These are phyloP conservation scores for Podospora pseudoanserina DNA, from an alignment of 495 filamentous ascomycete genomes.

Conservation along the genomic window DNA sequence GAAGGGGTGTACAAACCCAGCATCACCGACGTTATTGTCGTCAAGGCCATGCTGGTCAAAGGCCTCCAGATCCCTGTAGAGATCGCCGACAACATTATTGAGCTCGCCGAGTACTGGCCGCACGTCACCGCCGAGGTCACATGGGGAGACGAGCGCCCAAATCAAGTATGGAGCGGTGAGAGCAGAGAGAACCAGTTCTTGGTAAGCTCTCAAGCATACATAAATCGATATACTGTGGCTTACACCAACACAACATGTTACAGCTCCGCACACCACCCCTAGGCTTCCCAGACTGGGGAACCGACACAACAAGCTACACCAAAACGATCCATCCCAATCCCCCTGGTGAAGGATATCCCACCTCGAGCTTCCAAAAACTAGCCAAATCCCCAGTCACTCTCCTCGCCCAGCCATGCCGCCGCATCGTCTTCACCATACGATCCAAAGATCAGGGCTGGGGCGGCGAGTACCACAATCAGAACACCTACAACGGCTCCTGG, in stretches of 20 bases:
- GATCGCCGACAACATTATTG: slow-evolving; percentile 63
- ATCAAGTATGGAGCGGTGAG: slow-evolving; percentile 13
- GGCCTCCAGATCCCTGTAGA: slow-evolving; percentile 53
- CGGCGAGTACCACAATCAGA: slow-evolving; percentile 28
- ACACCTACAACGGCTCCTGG: slow-evolving; percentile 55
- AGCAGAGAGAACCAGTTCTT: slow-evolving; percentile 36
- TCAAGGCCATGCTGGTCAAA: slow-evolving; percentile 43
- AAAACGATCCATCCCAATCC: slow-evolving; percentile 7
- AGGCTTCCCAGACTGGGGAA: slow-evolving; percentile 19
- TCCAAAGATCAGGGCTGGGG: slow-evolving; percentile 68
- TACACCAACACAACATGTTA: too few species aligned
- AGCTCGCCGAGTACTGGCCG: slow-evolving; percentile 70
- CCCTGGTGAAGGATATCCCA: slow-evolving; percentile 28
- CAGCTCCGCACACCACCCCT: slow-evolving; percentile 45
- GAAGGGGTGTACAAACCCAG: slow-evolving; percentile 28
- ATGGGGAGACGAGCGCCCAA: slow-evolving; percentile 14
- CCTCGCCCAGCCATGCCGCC: slow-evolving; percentile 46
- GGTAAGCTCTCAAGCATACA: slow-evolving; percentile 19
- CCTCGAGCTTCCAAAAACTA: slow-evolving; percentile 32
- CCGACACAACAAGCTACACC: background rate
- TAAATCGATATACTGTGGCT: too few species aligned
- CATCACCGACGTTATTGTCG: slow-evolving; percentile 43
- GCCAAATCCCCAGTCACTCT: slow-evolving; percentile 29
- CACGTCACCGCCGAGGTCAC: slow-evolving; percentile 38
- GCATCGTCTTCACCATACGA: slow-evolving; percentile 61